Evolutionary conservation across 1,139 yeast genomes (phyloP).

Genomic region (Geotrichum restrictum): DNA sequence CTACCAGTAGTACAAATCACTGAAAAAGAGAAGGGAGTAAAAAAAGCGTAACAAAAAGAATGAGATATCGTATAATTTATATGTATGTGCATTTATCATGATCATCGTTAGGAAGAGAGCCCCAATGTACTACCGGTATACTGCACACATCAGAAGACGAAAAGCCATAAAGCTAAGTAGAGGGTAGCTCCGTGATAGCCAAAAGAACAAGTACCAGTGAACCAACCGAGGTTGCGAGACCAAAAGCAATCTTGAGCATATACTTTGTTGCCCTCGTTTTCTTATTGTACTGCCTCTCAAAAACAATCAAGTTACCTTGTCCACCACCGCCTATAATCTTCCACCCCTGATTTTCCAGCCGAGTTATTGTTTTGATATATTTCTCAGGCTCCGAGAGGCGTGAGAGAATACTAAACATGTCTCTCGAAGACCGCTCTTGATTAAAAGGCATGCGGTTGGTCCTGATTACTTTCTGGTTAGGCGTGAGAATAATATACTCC

Average conservation of each 20-base stretch:
- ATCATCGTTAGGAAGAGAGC: too few species aligned
- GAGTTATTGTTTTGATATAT: conserved; percentile 37
- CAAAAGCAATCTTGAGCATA: conserved; percentile 21
- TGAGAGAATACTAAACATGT: conserved; percentile 47
- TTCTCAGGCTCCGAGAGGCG: conserved; percentile 40
- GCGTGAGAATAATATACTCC: conserved; percentile 48
- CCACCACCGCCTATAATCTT: conserved; percentile 46
- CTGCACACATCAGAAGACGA: too few species aligned
- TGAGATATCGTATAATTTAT: neutral
- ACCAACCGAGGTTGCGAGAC: conserved; percentile 22
- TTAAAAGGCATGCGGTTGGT: conserved; percentile 45
- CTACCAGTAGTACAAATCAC: too few species aligned
- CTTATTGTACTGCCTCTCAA: conserved; percentile 34
- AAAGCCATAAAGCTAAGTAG: too few species aligned
- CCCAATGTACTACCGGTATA: too few species aligned
- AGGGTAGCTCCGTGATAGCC: conserved; percentile 15
- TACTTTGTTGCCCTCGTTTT: conserved; percentile 21
- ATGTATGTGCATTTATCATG: neutral
- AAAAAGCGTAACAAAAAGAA: neutral
- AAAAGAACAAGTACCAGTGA: conserved; percentile 23
- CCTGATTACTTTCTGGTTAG: conserved; percentile 43
- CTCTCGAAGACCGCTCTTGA: conserved; percentile 35
- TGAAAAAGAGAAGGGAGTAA: neutral
- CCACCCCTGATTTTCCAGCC: conserved; percentile 46
- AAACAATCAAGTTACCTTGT: conserved; percentile 39